phyloP scores from a whole-genome alignment of 805 yeast genomes.

The Ogataea kodamae region DNA sequence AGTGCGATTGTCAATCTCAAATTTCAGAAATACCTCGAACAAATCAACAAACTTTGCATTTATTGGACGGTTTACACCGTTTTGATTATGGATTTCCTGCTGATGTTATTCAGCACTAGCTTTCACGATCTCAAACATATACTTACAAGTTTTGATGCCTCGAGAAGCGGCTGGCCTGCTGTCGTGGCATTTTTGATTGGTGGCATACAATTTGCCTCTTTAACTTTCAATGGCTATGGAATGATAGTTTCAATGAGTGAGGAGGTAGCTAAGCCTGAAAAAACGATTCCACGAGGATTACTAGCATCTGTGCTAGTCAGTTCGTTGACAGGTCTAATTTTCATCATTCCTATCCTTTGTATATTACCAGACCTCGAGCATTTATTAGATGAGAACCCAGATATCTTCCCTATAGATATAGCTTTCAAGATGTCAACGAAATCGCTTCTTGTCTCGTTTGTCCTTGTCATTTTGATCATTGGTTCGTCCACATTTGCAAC shows the following conservation, averaged over 20 bases:
- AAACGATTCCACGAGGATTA: slow-evolving; percentile 71
- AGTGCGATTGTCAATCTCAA: slow-evolving; percentile 63
- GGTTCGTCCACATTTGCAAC: slow-evolving; percentile 76
- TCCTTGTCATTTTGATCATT: slow-evolving; percentile 59
- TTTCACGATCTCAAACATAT: slow-evolving; percentile 60
- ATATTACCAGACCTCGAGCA: slow-evolving; percentile 64
- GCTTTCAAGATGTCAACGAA: slow-evolving; percentile 70
- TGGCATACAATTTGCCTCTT: slow-evolving; percentile 74
- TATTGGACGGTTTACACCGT: slow-evolving; percentile 74
- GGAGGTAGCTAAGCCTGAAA: slow-evolving; percentile 74
- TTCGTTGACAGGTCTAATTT: slow-evolving; percentile 64
- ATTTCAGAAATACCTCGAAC: slow-evolving; percentile 57
- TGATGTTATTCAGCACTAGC: slow-evolving; percentile 53
- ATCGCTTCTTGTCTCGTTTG: slow-evolving; percentile 64
- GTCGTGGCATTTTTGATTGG: slow-evolving; percentile 73
- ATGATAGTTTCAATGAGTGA: slow-evolving; percentile 79
- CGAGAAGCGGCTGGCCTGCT: slow-evolving; percentile 73
- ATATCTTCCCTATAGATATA: slow-evolving; percentile 73
- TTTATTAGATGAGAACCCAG: slow-evolving; percentile 57
- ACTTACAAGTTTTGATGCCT: slow-evolving; percentile 64
- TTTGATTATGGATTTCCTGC: slow-evolving; percentile 58
- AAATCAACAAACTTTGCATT: slow-evolving; percentile 64
- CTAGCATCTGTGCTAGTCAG: slow-evolving; percentile 61
- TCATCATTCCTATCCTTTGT: slow-evolving; percentile 66
- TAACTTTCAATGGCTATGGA: slow-evolving; percentile 80